phyloP scores from a whole-genome alignment of 257 asterid genomes.

The Verbascum thapsus region DNA sequence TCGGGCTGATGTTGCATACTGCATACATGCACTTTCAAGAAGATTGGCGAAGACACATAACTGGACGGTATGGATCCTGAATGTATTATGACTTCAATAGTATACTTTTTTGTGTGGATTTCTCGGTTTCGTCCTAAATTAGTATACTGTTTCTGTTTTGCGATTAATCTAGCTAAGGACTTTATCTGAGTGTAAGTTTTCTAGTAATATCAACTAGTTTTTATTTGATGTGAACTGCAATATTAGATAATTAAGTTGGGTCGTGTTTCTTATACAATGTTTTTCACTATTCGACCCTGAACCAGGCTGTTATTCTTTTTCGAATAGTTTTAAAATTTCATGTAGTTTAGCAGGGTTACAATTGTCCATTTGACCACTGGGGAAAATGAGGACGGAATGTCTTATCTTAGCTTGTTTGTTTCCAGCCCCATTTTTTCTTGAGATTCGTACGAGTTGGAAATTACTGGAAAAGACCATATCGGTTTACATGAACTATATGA shows the following conservation, averaged over 20 bases:
- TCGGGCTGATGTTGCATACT: constrained; percentile 93
- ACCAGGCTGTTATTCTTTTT: constrained; percentile 2
- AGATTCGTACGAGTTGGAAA: constrained; percentile 7
- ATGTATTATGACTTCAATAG: not conserved
- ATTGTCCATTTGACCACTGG: too few species aligned
- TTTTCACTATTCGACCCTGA: too few species aligned
- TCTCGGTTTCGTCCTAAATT: constrained; percentile 4
- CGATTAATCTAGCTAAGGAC: constrained; percentile 3
- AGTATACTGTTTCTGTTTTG: constrained; percentile 4
- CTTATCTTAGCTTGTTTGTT: not conserved
- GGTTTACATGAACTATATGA: constrained; percentile 8
- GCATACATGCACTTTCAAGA: constrained; percentile 86
- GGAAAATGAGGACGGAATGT: too few species aligned
- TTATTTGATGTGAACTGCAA: too few species aligned
- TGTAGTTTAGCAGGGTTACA: too few species aligned
- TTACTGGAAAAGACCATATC: not conserved
- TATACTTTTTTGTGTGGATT: not conserved
- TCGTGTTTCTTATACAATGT: too few species aligned
- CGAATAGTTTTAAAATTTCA: too few species aligned
- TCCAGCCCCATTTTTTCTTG: not conserved
- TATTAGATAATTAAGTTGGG: too few species aligned
- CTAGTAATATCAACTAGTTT: not conserved
- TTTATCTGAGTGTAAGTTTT: not conserved
- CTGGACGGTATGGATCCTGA: constrained; percentile 80
- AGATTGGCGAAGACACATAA: constrained; percentile 91